Evolutionary conservation across 2,329 filamentous ascomycete species (phyloP).

Genomic region (Huntiella decipiens): DNA sequence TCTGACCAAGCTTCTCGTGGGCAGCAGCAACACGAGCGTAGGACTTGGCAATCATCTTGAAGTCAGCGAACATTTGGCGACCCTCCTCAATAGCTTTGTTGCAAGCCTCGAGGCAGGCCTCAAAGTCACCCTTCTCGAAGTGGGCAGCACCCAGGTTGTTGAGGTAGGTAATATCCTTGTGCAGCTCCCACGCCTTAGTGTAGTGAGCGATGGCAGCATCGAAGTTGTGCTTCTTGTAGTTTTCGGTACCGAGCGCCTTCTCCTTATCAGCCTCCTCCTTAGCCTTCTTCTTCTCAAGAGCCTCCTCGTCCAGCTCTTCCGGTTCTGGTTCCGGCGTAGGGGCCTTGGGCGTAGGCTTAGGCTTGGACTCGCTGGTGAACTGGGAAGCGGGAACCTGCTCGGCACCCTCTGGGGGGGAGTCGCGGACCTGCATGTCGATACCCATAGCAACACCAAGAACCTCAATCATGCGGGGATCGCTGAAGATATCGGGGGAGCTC

Average conservation of each 20-base stretch:
- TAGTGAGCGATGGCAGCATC: slow-evolving; percentile 91
- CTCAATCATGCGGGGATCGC: slow-evolving; percentile 79
- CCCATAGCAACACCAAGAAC: slow-evolving; percentile 88
- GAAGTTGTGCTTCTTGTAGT: slow-evolving; percentile 97
- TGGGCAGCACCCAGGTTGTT: slow-evolving; percentile 90
- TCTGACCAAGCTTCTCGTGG: slow-evolving; percentile 76
- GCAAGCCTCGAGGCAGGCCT: slow-evolving; percentile 71
- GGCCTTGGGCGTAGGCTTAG: slow-evolving; percentile 18
- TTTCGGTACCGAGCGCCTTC: slow-evolving; percentile 82
- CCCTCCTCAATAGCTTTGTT: slow-evolving; percentile 79
- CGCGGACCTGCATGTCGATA: slow-evolving; percentile 56
- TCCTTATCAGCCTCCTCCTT: slow-evolving; percentile 87
- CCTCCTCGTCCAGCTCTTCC: slow-evolving; percentile 66
- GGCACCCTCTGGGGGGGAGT: slow-evolving; percentile 18
- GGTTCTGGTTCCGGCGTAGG: slow-evolving; percentile 36
- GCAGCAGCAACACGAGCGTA: slow-evolving; percentile 87
- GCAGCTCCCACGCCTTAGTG: slow-evolving; percentile 76
- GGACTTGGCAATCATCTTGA: slow-evolving; percentile 97
- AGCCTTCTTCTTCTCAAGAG: slow-evolving; percentile 64
- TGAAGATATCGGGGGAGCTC: slow-evolving; percentile 60
- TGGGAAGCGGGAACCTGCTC: slow-evolving; percentile 20
- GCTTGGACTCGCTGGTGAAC: slow-evolving; percentile 21
- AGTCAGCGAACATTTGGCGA: slow-evolving; percentile 76
- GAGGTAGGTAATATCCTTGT: slow-evolving; percentile 94
- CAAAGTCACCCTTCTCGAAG: slow-evolving; percentile 90